A percentile compares a stretch with the other conserved stretches of the same genome.
These are phyloP conservation scores for Raphidocelis subcapitata DNA, from an alignment of 139 green algal genomes.

Conservation along the genomic window DNA sequence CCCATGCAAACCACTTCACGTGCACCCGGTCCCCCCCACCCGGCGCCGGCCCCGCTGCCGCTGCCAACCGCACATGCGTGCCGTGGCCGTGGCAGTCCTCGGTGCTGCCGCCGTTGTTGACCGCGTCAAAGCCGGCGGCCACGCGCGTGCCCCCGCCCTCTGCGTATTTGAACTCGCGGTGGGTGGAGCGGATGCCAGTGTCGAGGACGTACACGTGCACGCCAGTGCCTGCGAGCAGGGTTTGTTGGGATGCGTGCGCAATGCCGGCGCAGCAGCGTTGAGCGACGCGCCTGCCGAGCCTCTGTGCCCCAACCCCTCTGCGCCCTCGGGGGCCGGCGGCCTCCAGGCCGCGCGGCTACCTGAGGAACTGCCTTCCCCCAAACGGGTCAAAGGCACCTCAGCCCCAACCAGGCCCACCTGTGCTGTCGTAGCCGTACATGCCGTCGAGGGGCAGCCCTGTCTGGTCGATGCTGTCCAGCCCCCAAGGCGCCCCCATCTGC, in stretches of 20 bases:
- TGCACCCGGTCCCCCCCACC: no score
- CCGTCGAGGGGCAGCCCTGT: constrained; percentile 55
- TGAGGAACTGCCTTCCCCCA: not conserved
- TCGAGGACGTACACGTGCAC: constrained; percentile 78
- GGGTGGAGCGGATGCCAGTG: constrained; percentile 58
- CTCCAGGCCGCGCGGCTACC: not conserved
- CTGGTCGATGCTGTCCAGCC: constrained; percentile 73
- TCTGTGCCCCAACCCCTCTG: no score
- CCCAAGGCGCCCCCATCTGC: constrained; percentile 42
- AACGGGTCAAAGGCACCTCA: not conserved
- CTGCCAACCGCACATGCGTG: constrained; percentile 64
- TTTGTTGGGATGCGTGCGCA: not conserved
- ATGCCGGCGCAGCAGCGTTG: not conserved
- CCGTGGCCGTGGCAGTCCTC: constrained; percentile 75
- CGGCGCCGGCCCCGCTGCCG: no score
- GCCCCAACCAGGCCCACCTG: constrained; percentile 16
- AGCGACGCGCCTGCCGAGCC: not conserved
- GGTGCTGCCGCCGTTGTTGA: not conserved
- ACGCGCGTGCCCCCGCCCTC: constrained; percentile 17
- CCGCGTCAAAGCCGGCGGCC: constrained; percentile 12
- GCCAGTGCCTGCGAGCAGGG: constrained; percentile 48
- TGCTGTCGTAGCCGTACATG: constrained; percentile 45
- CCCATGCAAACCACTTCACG: no score
- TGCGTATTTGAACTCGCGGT: constrained; percentile 43
- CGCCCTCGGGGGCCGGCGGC: no score